Evolutionary conservation across 306 rosid species (phyloP), one percentile per base, ranked within the genome.

Genomic region (Adenanthera pavonina): DNA sequence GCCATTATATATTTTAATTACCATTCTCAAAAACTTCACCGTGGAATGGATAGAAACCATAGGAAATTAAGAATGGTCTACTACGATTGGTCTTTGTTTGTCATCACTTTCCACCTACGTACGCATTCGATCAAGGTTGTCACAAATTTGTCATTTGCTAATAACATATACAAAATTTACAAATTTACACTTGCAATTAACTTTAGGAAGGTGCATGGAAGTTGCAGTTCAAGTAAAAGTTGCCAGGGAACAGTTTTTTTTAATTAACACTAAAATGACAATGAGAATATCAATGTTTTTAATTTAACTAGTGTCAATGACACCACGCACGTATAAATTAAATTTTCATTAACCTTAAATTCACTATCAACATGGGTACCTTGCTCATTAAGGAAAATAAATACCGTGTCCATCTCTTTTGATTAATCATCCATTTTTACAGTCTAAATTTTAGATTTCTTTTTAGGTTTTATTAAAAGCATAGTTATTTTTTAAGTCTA

Each of bases 201-300:
- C 82, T n/a, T 20, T 30, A 10, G 30, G 71, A 80, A 62, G 67
- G 64, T 44, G 40, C 46, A 65, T 57, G 73, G 75, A 76, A 79
- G 16, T 46, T 80, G 80, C 20, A 1, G 40, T 14, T 66, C 47
- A 8, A 59, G 65, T 20, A 59, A 36, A 66, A 36, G 46, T 16
- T 16, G 8, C n/a, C 44, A 14, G 2, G 41, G 69, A 5, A 62
- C 12, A 6, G 0, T 7, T 19, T 19, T n/a, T 56, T 19, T 5
- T 4, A 43, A 3, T 5, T 44, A 10, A 10, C 9, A 47, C 10
- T 3, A 11, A 11, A 47, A 11, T 47, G 52, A 47, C 52, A 11
- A 10, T 10, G 15, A 8, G 15, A 47, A 47, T 47, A 47, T 47
- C 4, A 47, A 9, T 47, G 3, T 0, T n/a, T n/a, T n/a, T n/a